Percentiles rank a stretch among this genome's conserved stretches.
Conservation (phyloP, 345 rosid genomes). For the Salix dunnii region DNA sequence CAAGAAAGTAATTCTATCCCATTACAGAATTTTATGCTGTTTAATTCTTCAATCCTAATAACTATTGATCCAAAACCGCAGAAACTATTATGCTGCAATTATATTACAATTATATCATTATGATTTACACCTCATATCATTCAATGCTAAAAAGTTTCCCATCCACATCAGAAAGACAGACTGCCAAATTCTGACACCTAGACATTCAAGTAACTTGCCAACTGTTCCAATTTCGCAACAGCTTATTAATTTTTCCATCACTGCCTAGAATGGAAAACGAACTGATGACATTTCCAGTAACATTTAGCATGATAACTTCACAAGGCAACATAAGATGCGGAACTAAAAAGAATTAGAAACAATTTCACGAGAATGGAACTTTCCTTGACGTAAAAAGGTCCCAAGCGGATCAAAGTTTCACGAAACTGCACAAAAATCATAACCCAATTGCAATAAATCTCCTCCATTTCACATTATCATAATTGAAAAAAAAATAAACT, state of each 20-base stretch:
- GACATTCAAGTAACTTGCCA: not conserved
- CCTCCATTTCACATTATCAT: not conserved
- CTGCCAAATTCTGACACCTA: not conserved
- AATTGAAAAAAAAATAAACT: not conserved
- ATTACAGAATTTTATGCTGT: not conserved
- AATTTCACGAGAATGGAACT: slow-evolving; percentile 19
- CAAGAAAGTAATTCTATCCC: slow-evolving; percentile 2
- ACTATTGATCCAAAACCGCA: not conserved
- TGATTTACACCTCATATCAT: no score
- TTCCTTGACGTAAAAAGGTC: slow-evolving; percentile 93
- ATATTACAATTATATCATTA: not conserved
- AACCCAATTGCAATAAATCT: slow-evolving; percentile 4
- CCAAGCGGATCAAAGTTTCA: slow-evolving; percentile 74
- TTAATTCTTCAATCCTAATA: not conserved
- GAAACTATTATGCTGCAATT: not conserved
- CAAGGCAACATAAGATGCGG: not conserved
- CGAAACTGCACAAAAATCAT: slow-evolving; percentile 62
- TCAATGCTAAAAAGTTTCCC: not conserved
- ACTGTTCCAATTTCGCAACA: not conserved
- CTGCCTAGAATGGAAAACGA: not conserved
- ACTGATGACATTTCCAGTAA: not conserved
- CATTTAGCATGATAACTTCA: not conserved
- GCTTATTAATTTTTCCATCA: not conserved
- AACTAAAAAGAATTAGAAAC: not conserved
- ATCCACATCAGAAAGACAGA: not conserved